Evolutionary conservation across 208 protist species (phyloP).

Genomic region (Trypanosoma rangeli): DNA sequence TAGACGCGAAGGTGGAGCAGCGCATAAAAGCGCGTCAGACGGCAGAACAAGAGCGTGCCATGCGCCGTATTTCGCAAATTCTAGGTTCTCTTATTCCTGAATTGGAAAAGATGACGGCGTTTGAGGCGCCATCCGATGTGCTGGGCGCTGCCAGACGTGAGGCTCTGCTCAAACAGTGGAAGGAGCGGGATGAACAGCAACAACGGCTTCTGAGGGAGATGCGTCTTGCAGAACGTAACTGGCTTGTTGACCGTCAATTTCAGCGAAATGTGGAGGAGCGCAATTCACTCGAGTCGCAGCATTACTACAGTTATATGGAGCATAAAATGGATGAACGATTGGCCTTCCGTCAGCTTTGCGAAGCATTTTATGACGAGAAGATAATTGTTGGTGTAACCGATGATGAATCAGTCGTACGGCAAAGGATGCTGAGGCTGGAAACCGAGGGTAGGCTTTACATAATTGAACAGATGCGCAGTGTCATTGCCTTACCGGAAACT

Average conservation of each 20-base stretch:
- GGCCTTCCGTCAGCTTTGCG: slow-evolving; percentile 10
- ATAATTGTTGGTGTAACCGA: slow-evolving; percentile 26
- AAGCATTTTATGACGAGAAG: slow-evolving; percentile 22
- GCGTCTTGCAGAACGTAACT: slow-evolving; percentile 21
- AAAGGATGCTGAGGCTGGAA: slow-evolving; percentile 8
- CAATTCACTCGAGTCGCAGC: slow-evolving; percentile 21
- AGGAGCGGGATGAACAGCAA: slow-evolving; percentile 22
- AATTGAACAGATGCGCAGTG: neutral
- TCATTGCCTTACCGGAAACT: neutral
- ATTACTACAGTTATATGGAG: slow-evolving; percentile 28
- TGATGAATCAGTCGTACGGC: slow-evolving; percentile 20
- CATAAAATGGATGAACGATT: slow-evolving; percentile 15
- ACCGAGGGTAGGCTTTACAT: slow-evolving; percentile 12
- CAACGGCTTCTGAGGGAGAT: slow-evolving; percentile 23
- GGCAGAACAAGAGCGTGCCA: slow-evolving; percentile 50
- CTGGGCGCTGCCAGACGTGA: slow-evolving; percentile 5
- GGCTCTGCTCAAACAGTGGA: slow-evolving; percentile 8
- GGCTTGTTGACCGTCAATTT: slow-evolving; percentile 39
- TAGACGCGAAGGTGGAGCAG: slow-evolving; percentile 40
- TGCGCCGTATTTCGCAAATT: slow-evolving; percentile 49
- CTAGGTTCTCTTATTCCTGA: slow-evolving; percentile 35
- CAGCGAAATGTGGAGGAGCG: slow-evolving; percentile 37
- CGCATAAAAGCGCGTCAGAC: slow-evolving; percentile 35
- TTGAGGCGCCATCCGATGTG: neutral
- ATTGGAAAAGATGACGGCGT: slow-evolving; percentile 19